A percentile compares a stretch with the other conserved stretches of the same genome.
phyloP scores from a whole-genome alignment of 2,329 filamentous ascomycete species.

The Penicillium sp. region DNA sequence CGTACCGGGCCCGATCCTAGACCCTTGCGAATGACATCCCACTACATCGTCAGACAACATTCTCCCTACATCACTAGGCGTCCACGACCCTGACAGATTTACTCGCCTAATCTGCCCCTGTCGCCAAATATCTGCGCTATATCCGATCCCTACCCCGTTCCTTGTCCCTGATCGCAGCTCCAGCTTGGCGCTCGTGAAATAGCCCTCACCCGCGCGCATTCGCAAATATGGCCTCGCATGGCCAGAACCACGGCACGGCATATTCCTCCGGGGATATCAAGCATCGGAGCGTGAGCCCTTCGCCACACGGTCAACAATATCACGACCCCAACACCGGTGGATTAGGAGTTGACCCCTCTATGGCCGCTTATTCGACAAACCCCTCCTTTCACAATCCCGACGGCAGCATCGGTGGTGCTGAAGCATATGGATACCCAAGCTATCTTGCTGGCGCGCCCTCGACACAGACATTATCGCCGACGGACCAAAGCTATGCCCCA shows the following conservation, averaged over 20 bases:
- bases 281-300: constrained; percentile 45
- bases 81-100: constrained; percentile 8
- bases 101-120: neutral
- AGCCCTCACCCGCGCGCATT: constrained; percentile 19
- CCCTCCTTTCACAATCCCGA: constrained; percentile 34
- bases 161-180: neutral
- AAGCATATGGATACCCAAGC: constrained; percentile 39
- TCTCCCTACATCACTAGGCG: constrained; percentile 5
- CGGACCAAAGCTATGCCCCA: constrained; percentile 37
- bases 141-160: neutral
- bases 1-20: neutral
- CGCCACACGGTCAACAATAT: constrained; percentile 43
- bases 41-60: constrained; percentile 2
- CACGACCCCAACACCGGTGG: constrained; percentile 32
- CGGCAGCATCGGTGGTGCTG: constrained; percentile 26
- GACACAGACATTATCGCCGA: constrained; percentile 32
- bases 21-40: constrained; percentile 23
- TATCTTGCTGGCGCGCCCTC: constrained; percentile 37
- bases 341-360: constrained; percentile 40
- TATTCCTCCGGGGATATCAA: constrained; percentile 39
- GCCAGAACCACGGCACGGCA: constrained; percentile 36
- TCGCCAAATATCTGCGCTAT: neutral
- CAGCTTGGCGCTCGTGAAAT: neutral
- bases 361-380: constrained; percentile 36
- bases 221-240: constrained; percentile 35